Base-by-base conservation (phyloP, 2,329 filamentous ascomycete genomes). In the Botrytis aclada region DNA sequence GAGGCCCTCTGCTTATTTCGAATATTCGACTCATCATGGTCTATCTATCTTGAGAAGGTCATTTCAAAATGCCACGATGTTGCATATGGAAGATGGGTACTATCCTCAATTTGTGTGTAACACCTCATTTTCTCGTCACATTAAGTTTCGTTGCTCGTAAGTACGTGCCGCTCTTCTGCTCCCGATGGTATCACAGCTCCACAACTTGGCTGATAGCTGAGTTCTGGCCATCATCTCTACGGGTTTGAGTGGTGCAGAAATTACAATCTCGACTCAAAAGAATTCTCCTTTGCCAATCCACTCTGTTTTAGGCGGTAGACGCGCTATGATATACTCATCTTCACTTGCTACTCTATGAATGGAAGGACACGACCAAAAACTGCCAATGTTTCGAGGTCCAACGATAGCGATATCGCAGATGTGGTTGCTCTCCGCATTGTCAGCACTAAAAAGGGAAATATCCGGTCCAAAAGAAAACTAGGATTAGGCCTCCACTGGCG, bases 41-140 rank as follows among this genome's bases (percentile, higher is more conserved):
- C 47, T 39, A 25, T 65, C 63, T 37, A 37, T n/a, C 29, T 34
- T 51, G 43, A 65, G 39, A 56, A 56, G 25, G 29, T 20, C 34
- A 56, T 41, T 22, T 41, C 8, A 29, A 51, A n/a, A 47, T 65
- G 70, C 70, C 70, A 65, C 70, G 37, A 39, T 71, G 20, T 22
- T 71, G 70, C 60, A 71, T 45, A 43, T 71, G 20, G 43, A 56
- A 56, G n/a, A 71, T 71, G 25, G 61, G 60, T 18, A 70, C 54
- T n/a, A 34, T 45, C n/a, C 41, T 67, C 25, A 56, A 41, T 41
- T 56, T 56, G 47, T 7, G 34, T 47, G 32, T 5, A 54, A 67
- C 34, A 22, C 34, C 12, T n/a, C 32, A 20, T 16, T 37, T 65
- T 65, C 47, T 56, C n/a, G 32, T 67, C n/a, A 41, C 47, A 67